Evolutionary conservation across 257 asterid genomes (phyloP).

Genomic region (Plantago elongata): DNA sequence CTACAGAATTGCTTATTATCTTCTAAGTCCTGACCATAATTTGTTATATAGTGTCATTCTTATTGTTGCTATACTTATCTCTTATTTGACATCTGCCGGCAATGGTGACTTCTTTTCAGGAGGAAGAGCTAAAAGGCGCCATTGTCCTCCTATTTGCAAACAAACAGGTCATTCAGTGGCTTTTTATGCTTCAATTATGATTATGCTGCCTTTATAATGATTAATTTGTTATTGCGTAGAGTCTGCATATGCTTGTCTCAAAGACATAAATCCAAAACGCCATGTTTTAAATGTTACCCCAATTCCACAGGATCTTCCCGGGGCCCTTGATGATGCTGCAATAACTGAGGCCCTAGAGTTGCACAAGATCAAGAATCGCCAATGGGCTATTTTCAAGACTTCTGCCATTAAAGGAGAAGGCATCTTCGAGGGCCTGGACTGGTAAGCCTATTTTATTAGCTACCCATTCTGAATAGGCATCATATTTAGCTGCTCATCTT

Average conservation of each 20-base stretch:
- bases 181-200: background rate
- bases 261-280: background rate
- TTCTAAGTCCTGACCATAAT: background rate
- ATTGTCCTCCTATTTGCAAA: slow-evolving; percentile 42
- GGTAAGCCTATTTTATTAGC: slow-evolving; percentile 36
- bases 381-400: slow-evolving; percentile 91
- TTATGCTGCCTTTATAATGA: too few relatives aligned
- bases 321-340: slow-evolving; percentile 96
- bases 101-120: slow-evolving; percentile 30
- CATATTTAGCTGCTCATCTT: too few relatives aligned
- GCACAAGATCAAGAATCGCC: slow-evolving; percentile 91
- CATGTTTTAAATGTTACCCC: too few relatives aligned
- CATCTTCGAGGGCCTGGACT: slow-evolving; percentile 89
- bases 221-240: background rate
- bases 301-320: slow-evolving; percentile 76
- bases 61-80: background rate
- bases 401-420: slow-evolving; percentile 98
- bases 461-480: background rate
- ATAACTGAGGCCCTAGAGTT: slow-evolving; percentile 83
- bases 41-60: slow-evolving; percentile 11
- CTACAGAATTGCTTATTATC: background rate
- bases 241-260: background rate
- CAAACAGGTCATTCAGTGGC: slow-evolving; percentile 33
- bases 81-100: background rate
- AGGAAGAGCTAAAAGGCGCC: slow-evolving; percentile 49